Conservation (phyloP, 306 rosid species). For the Adenanthera pavonina region DNA sequence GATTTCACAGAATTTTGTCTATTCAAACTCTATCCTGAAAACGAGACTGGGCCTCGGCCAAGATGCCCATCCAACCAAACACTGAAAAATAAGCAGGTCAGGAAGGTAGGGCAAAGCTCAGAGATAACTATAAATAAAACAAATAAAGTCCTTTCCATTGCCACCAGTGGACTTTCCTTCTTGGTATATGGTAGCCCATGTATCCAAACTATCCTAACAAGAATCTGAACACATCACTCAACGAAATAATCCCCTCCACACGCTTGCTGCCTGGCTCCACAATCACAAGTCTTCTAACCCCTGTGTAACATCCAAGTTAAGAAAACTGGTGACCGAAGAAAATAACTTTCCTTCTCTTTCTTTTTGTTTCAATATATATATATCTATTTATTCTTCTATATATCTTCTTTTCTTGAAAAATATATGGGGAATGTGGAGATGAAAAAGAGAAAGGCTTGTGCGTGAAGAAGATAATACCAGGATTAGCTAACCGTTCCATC, state of each 20-base stretch:
- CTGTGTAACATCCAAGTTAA: constrained; percentile 45
- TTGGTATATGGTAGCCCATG: constrained; percentile 26
- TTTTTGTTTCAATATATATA: not conserved
- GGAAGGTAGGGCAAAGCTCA: constrained; percentile 43
- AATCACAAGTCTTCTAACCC: constrained; percentile 84
- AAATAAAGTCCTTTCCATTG: constrained; percentile 36
- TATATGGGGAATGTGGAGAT: not conserved
- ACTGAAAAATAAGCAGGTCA: constrained; percentile 41
- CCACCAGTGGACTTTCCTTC: constrained; percentile 32
- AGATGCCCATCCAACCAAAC: constrained; percentile 38
- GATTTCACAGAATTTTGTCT: constrained; percentile 66
- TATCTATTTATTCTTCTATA: not conserved
- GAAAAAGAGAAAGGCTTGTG: not conserved
- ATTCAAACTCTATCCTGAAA: constrained; percentile 54
- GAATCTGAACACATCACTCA: constrained; percentile 82
- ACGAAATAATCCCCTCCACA: constrained; percentile 82
- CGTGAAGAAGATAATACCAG: constrained; percentile 57
- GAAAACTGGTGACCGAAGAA: constrained; percentile 29
- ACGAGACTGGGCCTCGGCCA: constrained; percentile 40
- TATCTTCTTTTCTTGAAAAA: not conserved
- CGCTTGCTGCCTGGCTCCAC: constrained; percentile 96
- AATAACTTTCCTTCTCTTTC: not conserved
- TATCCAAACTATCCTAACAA: constrained; percentile 60
- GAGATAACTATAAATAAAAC: constrained; percentile 39
- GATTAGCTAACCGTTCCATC: constrained; percentile 76